A percentile compares a stretch with the other conserved stretches of the same genome.
These are phyloP conservation scores for Paramecium caudatum DNA, from an alignment of 73 alveolate species.

Conservation along the genomic window DNA sequence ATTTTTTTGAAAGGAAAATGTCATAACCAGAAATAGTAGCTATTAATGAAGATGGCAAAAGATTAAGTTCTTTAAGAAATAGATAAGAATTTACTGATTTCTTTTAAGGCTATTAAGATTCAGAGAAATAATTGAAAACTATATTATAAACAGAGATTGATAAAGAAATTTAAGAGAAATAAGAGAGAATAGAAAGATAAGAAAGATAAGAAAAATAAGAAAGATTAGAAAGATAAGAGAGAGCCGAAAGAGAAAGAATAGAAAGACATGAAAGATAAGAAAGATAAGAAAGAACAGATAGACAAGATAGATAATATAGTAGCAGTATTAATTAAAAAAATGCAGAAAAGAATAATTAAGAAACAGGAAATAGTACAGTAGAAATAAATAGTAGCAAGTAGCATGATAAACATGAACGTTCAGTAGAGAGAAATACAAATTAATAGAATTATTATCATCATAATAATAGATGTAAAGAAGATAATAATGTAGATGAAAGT, in stretches of 20 bases:
- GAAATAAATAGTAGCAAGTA: constrained; percentile 9
- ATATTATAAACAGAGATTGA: background rate
- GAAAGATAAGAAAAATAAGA: background rate
- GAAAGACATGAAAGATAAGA: background rate
- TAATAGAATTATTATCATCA: constrained; percentile 18
- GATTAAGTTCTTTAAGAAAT: background rate
- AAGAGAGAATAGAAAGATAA: background rate
- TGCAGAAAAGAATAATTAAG: background rate
- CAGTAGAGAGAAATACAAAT: background rate
- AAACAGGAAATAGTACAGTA: background rate
- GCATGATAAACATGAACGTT: background rate
- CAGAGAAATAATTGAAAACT: background rate
- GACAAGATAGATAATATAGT: constrained; percentile 12
- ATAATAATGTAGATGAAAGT: background rate
- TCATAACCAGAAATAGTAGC: constrained; percentile 25
- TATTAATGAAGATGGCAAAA: constrained; percentile 7
- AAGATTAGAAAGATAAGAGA: background rate
- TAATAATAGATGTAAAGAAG: constrained; percentile 10
- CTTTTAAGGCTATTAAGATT: background rate
- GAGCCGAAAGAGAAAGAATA: background rate
- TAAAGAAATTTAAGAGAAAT: background rate
- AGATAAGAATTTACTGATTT: background rate
- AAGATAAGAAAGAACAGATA: background rate
- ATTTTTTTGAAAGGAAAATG: constrained; percentile 53
- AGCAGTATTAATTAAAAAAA: background rate